Evolutionary conservation across 805 yeast genomes (phyloP).

Genomic region (Kregervanrija delftensis): DNA sequence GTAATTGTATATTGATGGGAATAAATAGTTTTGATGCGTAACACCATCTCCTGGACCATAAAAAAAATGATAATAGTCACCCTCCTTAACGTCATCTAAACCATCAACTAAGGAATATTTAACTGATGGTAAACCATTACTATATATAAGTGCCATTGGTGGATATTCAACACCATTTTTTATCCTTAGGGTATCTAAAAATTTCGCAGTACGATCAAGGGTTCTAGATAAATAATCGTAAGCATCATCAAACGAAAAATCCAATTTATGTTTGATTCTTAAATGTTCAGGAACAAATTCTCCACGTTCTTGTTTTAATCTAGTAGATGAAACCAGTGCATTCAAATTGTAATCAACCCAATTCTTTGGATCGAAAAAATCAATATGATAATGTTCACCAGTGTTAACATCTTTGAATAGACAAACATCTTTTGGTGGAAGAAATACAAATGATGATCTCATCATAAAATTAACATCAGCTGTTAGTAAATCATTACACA

Average conservation of each 20-base stretch:
- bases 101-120: constrained; percentile 68
- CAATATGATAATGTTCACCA: constrained; percentile 53
- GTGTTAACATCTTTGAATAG: constrained; percentile 62
- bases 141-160: constrained; percentile 77
- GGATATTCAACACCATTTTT: constrained; percentile 54
- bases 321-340: constrained; percentile 52
- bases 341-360: constrained; percentile 75
- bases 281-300: constrained; percentile 7
- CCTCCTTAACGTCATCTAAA: constrained; percentile 55
- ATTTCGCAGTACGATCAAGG: constrained; percentile 51
- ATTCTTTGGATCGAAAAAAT: constrained; percentile 70
- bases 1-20: constrained; percentile 72
- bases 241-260: constrained; percentile 47
- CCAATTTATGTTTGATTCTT: constrained; percentile 14
- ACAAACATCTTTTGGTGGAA: constrained; percentile 75
- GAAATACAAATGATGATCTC: constrained; percentile 75
- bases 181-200: constrained; percentile 48
- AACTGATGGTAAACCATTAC: constrained; percentile 78
- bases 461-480: constrained; percentile 81
- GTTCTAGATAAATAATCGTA: constrained; percentile 59
- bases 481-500: constrained; percentile 68
- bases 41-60: constrained; percentile 96
- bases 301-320: constrained; percentile 18
- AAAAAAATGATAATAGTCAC: constrained; percentile 67
- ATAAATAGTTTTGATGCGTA: constrained; percentile 70